Percentiles rank a stretch among this genome's conserved stretches.
Conservation (phyloP, 2,329 filamentous ascomycete species). For the Colletotrichum lindemuthianum region DNA sequence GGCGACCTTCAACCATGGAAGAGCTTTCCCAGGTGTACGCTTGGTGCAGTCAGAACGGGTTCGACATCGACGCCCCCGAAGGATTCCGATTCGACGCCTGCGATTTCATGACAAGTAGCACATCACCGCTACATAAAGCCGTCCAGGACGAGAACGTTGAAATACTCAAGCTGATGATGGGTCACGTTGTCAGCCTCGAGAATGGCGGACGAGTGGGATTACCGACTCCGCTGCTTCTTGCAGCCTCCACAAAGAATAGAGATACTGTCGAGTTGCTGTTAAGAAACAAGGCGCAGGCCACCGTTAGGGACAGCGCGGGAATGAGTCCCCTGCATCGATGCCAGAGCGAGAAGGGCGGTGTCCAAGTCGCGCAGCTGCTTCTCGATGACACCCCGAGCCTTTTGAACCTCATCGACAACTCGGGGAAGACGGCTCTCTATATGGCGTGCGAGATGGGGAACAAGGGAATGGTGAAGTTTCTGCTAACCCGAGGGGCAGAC, state of each 20-base stretch:
- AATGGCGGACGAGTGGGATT: constrained; percentile 35
- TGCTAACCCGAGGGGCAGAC: constrained; percentile 38
- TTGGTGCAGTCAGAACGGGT: constrained; percentile 43
- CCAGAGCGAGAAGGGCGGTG: constrained; percentile 39
- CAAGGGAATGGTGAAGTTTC: constrained; percentile 40
- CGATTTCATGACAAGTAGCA: constrained; percentile 35
- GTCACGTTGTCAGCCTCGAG: constrained; percentile 38
- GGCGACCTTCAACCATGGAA: constrained; percentile 23
- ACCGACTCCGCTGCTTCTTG: constrained; percentile 43
- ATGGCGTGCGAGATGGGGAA: constrained; percentile 45
- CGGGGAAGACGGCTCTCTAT: constrained; percentile 43
- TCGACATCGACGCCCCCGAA: constrained; percentile 39
- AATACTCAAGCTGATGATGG: constrained; percentile 41
- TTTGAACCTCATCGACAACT: constrained; percentile 38
- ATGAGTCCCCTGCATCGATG: constrained; percentile 43
- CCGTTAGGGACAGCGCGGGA: constrained; percentile 40
- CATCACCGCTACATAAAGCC: constrained; percentile 41
- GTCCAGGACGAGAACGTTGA: constrained; percentile 40
- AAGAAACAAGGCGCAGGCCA: constrained; percentile 38
- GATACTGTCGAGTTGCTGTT: constrained; percentile 42
- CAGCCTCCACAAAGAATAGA: constrained; percentile 44
- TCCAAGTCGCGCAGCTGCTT: constrained; percentile 40
- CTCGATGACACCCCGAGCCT: constrained; percentile 37
- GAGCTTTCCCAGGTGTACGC: constrained; percentile 36
- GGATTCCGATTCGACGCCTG: constrained; percentile 41